Evolutionary conservation across 805 yeast species (phyloP).

Genomic region (Ogataea methanolica): DNA sequence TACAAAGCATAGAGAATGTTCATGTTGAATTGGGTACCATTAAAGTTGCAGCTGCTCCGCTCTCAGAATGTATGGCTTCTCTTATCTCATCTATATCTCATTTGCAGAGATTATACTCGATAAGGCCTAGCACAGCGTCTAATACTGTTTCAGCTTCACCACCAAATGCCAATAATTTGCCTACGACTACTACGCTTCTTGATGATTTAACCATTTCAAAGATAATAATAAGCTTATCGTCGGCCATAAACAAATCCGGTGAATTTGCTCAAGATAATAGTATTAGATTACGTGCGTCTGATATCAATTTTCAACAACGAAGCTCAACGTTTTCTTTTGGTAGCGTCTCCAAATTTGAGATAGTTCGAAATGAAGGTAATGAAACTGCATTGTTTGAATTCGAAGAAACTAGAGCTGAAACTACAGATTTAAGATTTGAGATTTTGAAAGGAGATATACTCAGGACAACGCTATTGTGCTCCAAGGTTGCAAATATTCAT

Average conservation of each 20-base stretch:
- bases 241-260: slow-evolving; percentile 41
- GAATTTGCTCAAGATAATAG: slow-evolving; percentile 34
- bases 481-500: slow-evolving; percentile 35
- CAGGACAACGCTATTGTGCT: slow-evolving; percentile 37
- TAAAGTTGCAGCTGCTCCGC: slow-evolving; percentile 40
- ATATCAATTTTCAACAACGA: slow-evolving; percentile 39
- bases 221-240: slow-evolving; percentile 39
- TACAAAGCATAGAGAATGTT: slow-evolving; percentile 31
- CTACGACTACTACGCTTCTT: slow-evolving; percentile 26
- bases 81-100: slow-evolving; percentile 36
- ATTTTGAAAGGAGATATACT: slow-evolving; percentile 25
- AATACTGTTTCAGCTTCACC: slow-evolving; percentile 6
- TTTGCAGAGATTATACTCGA: slow-evolving; percentile 14
- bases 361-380: slow-evolving; percentile 15
- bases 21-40: slow-evolving; percentile 36
- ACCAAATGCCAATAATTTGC: slow-evolving; percentile 12
- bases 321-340: slow-evolving; percentile 42
- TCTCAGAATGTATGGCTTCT: slow-evolving; percentile 34
- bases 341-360: slow-evolving; percentile 34
- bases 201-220: slow-evolving; percentile 34
- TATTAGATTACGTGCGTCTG: slow-evolving; percentile 23
- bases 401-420: slow-evolving; percentile 22
- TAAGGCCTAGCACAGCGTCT: slow-evolving; percentile 4
- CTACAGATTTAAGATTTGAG: slow-evolving; percentile 54
- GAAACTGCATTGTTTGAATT: slow-evolving; percentile 24